Evolutionary conservation across 2,329 filamentous ascomycete species (phyloP).

Genomic region (Fusarium lyarnte): DNA sequence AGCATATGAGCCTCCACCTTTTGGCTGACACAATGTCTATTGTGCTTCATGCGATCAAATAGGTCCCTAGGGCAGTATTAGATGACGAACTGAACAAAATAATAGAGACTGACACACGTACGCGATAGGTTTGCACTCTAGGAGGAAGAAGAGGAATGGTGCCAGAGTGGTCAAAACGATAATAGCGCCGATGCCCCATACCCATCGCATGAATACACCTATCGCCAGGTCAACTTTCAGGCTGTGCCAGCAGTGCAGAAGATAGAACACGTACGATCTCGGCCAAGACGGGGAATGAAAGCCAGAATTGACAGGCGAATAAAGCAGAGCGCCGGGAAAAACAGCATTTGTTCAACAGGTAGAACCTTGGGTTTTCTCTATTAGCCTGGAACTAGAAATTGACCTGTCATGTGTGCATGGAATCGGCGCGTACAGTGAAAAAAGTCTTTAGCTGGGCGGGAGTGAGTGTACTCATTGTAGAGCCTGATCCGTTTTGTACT

Average conservation of each 20-base stretch:
- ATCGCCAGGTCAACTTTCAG: rapidly evolving
- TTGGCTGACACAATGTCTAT: background rate
- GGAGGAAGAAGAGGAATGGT: background rate
- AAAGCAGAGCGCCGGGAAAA: background rate
- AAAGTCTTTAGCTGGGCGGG: background rate
- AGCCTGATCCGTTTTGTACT: background rate
- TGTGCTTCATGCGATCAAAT: background rate
- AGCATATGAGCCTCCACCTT: background rate
- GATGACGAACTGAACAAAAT: rapidly evolving
- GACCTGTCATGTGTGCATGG: rapidly evolving
- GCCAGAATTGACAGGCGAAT: background rate
- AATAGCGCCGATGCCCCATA: background rate
- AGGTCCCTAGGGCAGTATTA: background rate
- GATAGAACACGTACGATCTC: background rate
- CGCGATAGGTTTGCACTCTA: background rate
- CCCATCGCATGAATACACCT: background rate
- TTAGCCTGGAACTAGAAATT: rapidly evolving
- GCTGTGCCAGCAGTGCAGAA: rapidly evolving
- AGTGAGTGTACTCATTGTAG: background rate
- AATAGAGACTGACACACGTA: rapidly evolving
- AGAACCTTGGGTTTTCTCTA: background rate
- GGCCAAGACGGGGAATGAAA: background rate
- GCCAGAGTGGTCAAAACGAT: background rate
- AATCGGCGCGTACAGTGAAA: background rate
- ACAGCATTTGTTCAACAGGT: background rate